A percentile compares a stretch with the other conserved stretches of the same genome.
These are phyloP conservation scores for Talaromyces wortmannii DNA, from an alignment of 495 filamentous ascomycete genomes.

Conservation along the genomic window DNA sequence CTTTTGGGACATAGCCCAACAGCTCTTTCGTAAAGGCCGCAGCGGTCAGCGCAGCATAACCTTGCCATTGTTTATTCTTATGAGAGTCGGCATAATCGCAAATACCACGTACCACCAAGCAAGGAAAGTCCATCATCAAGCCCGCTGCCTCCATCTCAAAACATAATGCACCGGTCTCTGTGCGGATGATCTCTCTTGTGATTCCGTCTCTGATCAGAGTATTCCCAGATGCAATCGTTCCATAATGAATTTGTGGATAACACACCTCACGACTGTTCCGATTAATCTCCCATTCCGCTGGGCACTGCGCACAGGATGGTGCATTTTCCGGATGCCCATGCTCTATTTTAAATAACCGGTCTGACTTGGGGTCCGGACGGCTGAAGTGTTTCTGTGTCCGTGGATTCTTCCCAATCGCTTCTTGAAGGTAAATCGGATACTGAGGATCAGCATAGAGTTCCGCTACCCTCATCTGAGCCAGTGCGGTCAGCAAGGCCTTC, in stretches of 20 bases:
- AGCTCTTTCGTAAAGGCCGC: conserved; percentile 26
- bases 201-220: conserved; percentile 17
- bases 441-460: background rate
- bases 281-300: background rate
- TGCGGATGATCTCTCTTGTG: conserved; percentile 5
- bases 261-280: conserved; percentile 13
- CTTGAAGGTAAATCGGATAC: background rate
- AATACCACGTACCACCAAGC: conserved; percentile 29
- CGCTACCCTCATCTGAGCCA: conserved; percentile 12
- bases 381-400: background rate
- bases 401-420: background rate
- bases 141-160: no score
- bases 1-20: conserved; percentile 5
- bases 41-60: conserved; percentile 27
- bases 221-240: conserved; percentile 36
- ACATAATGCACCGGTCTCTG: conserved; percentile 9
- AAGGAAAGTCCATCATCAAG: conserved; percentile 26
- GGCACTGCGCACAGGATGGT: background rate
- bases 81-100: conserved; percentile 35
- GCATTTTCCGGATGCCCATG: background rate
- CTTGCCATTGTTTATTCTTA: conserved; percentile 29
- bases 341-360: background rate
- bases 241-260: conserved; percentile 18
- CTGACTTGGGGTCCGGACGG: background rate
- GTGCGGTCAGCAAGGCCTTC: conserved; percentile 13